Conservation (phyloP, 441 rosid species). For the Adansonia gregorii region DNA sequence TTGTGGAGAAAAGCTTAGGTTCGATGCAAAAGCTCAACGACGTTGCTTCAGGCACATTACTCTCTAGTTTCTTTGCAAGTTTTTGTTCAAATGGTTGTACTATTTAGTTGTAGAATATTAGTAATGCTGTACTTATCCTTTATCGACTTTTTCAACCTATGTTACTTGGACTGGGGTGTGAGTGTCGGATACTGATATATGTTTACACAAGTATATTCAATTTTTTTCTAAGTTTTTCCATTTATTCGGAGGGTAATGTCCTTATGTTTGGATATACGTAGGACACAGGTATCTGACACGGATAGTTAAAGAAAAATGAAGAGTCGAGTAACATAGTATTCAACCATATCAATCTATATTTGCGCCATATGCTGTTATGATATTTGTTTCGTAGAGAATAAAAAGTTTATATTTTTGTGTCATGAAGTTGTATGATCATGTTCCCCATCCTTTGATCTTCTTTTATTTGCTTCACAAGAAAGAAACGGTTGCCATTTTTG, state of each 20-base stretch:
- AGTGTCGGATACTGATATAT: too few species aligned
- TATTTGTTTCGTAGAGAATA: background rate
- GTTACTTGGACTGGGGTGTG: too few species aligned
- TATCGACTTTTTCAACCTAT: background rate
- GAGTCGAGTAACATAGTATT: background rate
- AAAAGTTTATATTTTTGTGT: background rate
- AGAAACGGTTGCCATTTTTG: background rate
- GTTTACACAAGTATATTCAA: too few species aligned
- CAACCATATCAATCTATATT: background rate
- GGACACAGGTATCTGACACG: too few species aligned
- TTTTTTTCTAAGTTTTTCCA: too few species aligned
- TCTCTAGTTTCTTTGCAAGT: background rate
- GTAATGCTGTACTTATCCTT: background rate
- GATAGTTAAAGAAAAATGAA: too few species aligned
- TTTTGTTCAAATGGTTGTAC: background rate
- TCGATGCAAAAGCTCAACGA: background rate
- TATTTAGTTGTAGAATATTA: background rate
- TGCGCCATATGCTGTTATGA: background rate
- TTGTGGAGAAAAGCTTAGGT: background rate
- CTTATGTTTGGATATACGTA: too few species aligned
- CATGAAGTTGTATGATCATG: background rate
- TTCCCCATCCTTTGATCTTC: background rate
- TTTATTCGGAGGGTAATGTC: too few species aligned
- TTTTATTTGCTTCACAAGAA: slow-evolving; percentile 6
- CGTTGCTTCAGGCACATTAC: background rate